These are phyloP conservation scores for Tolypocladium inflatum DNA, from an alignment of 2,329 filamentous ascomycete species.

Conservation along the genomic window DNA sequence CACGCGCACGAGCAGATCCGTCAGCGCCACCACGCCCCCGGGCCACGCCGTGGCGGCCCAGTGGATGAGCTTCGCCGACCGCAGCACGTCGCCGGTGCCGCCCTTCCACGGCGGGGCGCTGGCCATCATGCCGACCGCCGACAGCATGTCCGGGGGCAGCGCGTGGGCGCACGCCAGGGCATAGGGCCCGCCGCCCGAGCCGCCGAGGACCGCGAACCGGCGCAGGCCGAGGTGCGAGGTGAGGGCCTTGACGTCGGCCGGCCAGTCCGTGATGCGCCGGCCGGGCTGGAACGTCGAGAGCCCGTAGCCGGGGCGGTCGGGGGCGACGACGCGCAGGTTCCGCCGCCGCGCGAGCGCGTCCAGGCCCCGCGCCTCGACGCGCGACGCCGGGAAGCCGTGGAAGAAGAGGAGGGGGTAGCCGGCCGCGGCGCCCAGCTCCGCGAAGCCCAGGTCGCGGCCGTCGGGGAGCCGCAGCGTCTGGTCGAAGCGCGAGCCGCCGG, in stretches of 20 bases:
- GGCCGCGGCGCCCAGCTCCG: constrained; percentile 23
- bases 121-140: constrained; percentile 26
- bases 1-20: neutral
- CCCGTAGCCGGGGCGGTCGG: constrained; percentile 33
- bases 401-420: constrained; percentile 27
- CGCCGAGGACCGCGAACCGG: constrained; percentile 22
- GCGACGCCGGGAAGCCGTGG: constrained; percentile 32
- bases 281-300: constrained; percentile 24
- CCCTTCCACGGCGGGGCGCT: constrained; percentile 23
- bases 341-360: constrained; percentile 14
- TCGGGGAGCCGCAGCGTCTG: constrained; percentile 26
- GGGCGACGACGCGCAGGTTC: constrained; percentile 23
- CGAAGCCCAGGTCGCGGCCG: constrained; percentile 29
- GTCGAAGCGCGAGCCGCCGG: neutral
- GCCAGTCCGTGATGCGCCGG: constrained; percentile 22
- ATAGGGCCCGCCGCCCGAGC: constrained; percentile 26
- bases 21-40: neutral
- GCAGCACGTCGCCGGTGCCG: constrained; percentile 18
- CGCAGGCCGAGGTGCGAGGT: constrained; percentile 13
- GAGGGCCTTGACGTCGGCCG: constrained; percentile 17
- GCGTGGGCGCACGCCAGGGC: constrained; percentile 23
- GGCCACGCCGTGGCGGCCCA: constrained; percentile 8
- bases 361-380: constrained; percentile 22
- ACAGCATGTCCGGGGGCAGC: constrained; percentile 18
- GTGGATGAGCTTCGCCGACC: constrained; percentile 3